Evolutionary conservation across 441 rosid species (phyloP).

Genomic region (Hura crepitans): DNA sequence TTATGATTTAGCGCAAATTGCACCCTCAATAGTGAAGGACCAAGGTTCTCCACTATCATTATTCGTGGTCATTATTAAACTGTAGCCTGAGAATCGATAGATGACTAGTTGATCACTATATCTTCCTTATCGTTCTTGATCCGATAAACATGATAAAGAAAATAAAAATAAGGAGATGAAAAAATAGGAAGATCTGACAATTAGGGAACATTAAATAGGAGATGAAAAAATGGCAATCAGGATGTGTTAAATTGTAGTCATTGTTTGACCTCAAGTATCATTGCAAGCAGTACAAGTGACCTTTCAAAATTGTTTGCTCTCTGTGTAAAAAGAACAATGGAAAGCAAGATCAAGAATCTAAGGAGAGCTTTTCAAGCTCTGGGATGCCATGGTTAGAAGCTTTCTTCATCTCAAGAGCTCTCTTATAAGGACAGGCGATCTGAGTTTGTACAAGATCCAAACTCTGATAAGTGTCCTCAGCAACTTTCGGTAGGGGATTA

Average conservation of each 20-base stretch:
- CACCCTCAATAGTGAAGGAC: neutral
- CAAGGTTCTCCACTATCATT: neutral
- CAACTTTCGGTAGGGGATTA: conserved; percentile 80
- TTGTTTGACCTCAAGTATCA: neutral
- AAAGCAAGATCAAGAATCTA: conserved; percentile 30
- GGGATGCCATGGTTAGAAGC: conserved; percentile 59
- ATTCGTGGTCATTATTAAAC: neutral
- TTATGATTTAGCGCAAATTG: too few relatives aligned
- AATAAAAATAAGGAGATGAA: neutral
- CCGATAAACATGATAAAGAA: too few relatives aligned
- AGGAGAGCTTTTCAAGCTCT: conserved; percentile 33
- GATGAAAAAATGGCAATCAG: neutral
- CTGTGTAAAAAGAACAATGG: conserved; percentile 40
- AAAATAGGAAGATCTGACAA: neutral
- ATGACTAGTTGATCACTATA: neutral
- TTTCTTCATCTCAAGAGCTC: conserved; percentile 92
- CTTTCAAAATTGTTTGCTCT: conserved; percentile 6
- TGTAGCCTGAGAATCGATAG: neutral
- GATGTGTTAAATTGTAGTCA: neutral
- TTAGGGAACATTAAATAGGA: neutral
- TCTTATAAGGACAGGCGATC: conserved; percentile 86
- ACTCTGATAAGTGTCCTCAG: conserved; percentile 74
- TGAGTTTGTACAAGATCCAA: conserved; percentile 93
- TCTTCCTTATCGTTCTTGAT: too few relatives aligned
- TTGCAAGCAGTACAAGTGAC: conserved; percentile 4